Percentiles rank a stretch among this genome's conserved stretches.
These are phyloP conservation scores for Rubroshorea leprosula DNA, from an alignment of 345 rosid species.

Conservation along the genomic window DNA sequence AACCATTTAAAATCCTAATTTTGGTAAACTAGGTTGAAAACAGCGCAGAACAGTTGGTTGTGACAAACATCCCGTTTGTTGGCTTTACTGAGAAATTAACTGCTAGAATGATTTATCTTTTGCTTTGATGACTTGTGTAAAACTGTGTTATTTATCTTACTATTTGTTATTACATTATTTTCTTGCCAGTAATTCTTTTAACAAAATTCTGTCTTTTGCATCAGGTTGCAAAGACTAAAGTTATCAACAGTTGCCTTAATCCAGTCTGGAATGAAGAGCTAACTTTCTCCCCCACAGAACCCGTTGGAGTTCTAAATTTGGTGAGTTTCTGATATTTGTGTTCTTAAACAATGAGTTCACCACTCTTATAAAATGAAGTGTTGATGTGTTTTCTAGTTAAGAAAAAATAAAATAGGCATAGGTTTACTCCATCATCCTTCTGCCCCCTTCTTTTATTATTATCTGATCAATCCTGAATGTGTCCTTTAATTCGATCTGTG, in stretches of 20 bases:
- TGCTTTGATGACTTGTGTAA: slow-evolving; percentile 6
- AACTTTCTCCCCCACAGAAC: slow-evolving; percentile 62
- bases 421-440: not conserved
- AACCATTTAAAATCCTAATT: not conserved
- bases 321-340: slow-evolving; percentile 29
- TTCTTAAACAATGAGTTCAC: not conserved
- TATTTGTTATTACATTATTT: not conserved
- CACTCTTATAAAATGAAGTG: not conserved
- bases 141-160: not conserved
- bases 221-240: slow-evolving; percentile 89
- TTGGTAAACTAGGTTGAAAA: not conserved
- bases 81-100: too few species aligned
- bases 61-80: not conserved
- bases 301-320: slow-evolving; percentile 55
- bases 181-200: not conserved
- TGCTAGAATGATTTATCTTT: too few species aligned
- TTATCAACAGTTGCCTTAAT: slow-evolving; percentile 83
- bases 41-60: not conserved
- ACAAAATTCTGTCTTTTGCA: slow-evolving; percentile 2
- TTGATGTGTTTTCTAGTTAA: too few species aligned
- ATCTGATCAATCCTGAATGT: too few species aligned
- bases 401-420: too few species aligned
- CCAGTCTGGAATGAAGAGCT: slow-evolving; percentile 97
- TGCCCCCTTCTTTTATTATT: too few species aligned
- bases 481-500: too few species aligned